Conservation (phyloP, 2,329 filamentous ascomycete genomes). For the Alternaria triticina region DNA sequence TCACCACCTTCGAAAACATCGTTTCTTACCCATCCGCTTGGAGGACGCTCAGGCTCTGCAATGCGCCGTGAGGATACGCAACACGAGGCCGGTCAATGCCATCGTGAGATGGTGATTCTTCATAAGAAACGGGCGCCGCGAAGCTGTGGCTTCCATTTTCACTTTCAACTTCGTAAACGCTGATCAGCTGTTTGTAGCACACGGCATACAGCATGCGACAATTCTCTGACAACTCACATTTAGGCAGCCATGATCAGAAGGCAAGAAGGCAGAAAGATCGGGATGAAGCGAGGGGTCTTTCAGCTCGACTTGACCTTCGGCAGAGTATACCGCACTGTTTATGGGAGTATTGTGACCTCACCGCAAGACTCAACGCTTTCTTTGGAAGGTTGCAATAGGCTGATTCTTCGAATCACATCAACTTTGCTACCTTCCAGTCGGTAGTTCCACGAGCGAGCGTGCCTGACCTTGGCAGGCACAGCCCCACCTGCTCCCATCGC, state of each 20-base stretch:
- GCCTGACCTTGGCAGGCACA: neutral
- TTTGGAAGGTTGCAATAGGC: neutral
- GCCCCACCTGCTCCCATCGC: neutral
- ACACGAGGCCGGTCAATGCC: neutral
- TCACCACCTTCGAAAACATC: neutral
- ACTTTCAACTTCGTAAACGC: no score
- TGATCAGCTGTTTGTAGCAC: neutral
- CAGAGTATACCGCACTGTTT: neutral
- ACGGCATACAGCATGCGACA: neutral
- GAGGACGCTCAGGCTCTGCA: neutral
- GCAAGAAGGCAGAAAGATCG: neutral
- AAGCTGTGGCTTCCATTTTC: neutral
- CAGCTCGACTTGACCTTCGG: neutral
- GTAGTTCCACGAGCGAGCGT: neutral
- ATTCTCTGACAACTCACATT: no score
- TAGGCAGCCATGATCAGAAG: neutral
- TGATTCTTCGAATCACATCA: neutral
- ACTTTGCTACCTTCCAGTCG: neutral
- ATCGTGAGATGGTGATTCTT: neutral
- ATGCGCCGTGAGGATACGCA: neutral
- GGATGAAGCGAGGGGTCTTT: neutral
- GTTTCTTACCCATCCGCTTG: neutral
- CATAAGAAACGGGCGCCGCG: neutral
- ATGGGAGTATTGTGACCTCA: neutral
- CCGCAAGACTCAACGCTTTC: neutral